A percentile compares a stretch with the other conserved stretches of the same genome.
These are phyloP conservation scores for Xylaria sp. DNA, from an alignment of 2,329 filamentous ascomycete genomes.

Conservation along the genomic window DNA sequence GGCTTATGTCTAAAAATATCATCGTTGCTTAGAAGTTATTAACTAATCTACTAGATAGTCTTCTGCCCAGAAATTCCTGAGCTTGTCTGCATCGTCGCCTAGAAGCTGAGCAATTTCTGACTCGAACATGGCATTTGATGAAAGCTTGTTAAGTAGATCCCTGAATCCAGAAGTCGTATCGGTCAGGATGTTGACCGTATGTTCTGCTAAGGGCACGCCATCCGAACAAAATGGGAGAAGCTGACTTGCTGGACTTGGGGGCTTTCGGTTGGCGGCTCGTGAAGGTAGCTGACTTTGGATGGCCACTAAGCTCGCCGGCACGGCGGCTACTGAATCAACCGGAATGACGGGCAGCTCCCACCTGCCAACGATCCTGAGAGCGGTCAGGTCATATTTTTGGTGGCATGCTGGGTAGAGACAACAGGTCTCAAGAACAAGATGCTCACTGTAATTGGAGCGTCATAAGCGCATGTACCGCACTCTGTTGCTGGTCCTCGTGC, in stretches of 20 bases:
- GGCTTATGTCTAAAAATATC: constrained; percentile 1
- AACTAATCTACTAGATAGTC: constrained; percentile 47
- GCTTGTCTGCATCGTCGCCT: constrained; percentile 45
- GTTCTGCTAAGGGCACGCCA: constrained; percentile 44
- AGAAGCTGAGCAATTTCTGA: constrained; percentile 44
- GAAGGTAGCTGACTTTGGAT: constrained; percentile 52
- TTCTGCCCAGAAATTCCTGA: constrained; percentile 47
- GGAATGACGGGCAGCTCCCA: constrained; percentile 57
- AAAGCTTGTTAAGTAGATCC: constrained; percentile 47
- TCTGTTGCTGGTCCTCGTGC: constrained; percentile 43
- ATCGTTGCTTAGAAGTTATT: not conserved
- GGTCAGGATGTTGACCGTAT: constrained; percentile 50
- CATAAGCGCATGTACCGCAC: constrained; percentile 52
- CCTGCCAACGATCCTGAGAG: constrained; percentile 50
- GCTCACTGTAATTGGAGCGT: constrained; percentile 59
- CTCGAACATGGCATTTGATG: constrained; percentile 40
- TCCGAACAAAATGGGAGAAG: constrained; percentile 53
- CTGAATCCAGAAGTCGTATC: constrained; percentile 48
- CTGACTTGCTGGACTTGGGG: constrained; percentile 39
- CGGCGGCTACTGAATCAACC: constrained; percentile 51
- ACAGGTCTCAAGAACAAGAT: not conserved
- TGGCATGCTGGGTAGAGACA: not conserved
- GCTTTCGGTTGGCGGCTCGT: constrained; percentile 26
- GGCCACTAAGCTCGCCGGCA: constrained; percentile 54
- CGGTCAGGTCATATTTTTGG: constrained; percentile 31